phyloP scores from a whole-genome alignment of 208 protist genomes.

The Phytomonas sp. region DNA sequence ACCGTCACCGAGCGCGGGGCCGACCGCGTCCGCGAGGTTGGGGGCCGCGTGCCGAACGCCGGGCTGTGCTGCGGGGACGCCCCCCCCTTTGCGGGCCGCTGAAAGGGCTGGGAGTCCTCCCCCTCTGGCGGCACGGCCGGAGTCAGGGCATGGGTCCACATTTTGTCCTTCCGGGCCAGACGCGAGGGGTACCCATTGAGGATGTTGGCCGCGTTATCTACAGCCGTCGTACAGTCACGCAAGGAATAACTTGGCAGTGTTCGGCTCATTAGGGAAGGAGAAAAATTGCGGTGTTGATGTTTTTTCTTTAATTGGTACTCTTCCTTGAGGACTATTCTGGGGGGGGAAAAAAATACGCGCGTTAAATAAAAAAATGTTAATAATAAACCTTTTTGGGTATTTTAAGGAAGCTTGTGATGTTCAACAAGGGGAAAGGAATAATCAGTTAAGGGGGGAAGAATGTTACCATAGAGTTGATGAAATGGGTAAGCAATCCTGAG shows the following conservation, averaged over 20 bases:
- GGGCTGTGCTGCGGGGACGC: background rate
- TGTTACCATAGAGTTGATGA: background rate
- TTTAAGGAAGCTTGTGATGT: background rate
- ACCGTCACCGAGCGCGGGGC: slow-evolving; percentile 1
- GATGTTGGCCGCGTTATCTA: slow-evolving; percentile 80
- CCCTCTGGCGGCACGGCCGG: background rate
- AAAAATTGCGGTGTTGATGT: background rate
- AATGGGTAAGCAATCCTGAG: background rate
- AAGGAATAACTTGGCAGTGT: slow-evolving; percentile 25
- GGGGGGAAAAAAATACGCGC: background rate
- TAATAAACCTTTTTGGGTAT: background rate
- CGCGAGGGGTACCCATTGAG: slow-evolving; percentile 8
- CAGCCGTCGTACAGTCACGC: slow-evolving; percentile 63
- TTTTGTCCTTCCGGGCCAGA: background rate
- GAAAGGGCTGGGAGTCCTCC: background rate
- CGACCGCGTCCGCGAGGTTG: background rate
- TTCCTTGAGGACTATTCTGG: background rate
- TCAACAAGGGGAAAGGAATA: background rate
- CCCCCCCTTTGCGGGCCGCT: slow-evolving; percentile 6
- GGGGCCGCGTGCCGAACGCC: background rate
- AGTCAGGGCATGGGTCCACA: background rate
- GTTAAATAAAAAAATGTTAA: background rate
- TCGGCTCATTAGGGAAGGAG: slow-evolving; percentile 14
- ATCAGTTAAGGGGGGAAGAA: slow-evolving; percentile 11
- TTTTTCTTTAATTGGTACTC: slow-evolving; percentile 6